phyloP scores from a whole-genome alignment of 169 alveolate genomes.

The Theileria luwenshuni region DNA sequence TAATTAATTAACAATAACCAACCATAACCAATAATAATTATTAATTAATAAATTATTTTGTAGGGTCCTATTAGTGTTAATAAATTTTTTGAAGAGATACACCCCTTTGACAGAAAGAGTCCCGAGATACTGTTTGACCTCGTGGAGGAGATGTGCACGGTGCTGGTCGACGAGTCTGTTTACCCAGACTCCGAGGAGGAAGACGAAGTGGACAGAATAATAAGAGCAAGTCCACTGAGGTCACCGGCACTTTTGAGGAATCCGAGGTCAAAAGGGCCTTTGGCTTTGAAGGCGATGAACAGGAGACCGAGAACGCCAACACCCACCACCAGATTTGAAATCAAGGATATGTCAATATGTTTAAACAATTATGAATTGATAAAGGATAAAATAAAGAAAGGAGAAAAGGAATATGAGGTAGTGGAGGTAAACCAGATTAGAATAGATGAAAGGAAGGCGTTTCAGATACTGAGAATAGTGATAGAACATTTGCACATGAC shows the following conservation, averaged over 20 bases:
- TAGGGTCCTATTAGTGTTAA: slow-evolving; percentile 39
- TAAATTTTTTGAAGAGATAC: slow-evolving; percentile 35
- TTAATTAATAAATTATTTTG: neutral
- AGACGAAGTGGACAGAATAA: too few relatives aligned
- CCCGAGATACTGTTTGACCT: slow-evolving; percentile 45
- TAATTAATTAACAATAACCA: neutral
- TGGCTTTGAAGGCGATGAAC: slow-evolving; percentile 12
- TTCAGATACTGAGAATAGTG: slow-evolving; percentile 28
- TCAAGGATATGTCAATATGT: slow-evolving; percentile 12
- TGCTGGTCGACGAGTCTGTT: slow-evolving; percentile 41
- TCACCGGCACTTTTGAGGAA: neutral
- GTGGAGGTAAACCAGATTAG: neutral
- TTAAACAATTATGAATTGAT: slow-evolving; percentile 1
- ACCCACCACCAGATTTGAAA: neutral
- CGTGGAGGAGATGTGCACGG: slow-evolving; percentile 28
- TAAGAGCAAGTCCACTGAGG: slow-evolving; percentile 2
- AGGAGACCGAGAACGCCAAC: neutral
- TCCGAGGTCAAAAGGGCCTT: too few relatives aligned
- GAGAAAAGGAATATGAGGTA: neutral
- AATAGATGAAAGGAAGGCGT: neutral
- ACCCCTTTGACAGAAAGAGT: slow-evolving; percentile 49
- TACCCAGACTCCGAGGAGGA: neutral
- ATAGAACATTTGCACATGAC: slow-evolving; percentile 45
- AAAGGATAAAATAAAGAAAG: slow-evolving; percentile 1
- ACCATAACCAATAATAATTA: neutral